These are phyloP conservation scores for Trypanosoma vivax DNA, from an alignment of 208 protist genomes.

Conservation along the genomic window DNA sequence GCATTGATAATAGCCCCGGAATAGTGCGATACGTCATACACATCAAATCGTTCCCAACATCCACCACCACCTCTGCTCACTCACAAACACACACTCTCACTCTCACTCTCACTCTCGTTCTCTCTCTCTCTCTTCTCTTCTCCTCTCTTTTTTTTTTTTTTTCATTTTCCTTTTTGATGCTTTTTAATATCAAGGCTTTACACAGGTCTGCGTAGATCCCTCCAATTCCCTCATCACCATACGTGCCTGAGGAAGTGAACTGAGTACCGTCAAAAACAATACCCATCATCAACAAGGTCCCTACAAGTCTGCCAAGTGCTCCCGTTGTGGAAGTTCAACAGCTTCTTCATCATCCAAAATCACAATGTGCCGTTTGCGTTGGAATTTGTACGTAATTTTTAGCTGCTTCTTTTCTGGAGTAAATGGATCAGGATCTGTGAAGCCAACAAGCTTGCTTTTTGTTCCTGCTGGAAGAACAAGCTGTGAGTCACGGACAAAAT, in stretches of 20 bases:
- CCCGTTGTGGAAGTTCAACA: constrained; percentile 65
- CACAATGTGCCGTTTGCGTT: constrained; percentile 57
- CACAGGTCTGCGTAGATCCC: not conserved
- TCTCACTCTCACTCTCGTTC: constrained; percentile 1
- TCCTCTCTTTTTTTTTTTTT: constrained; percentile 7
- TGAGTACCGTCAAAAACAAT: too few species aligned
- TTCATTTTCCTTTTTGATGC: not conserved
- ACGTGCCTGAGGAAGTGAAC: too few species aligned
- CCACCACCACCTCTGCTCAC: not conserved
- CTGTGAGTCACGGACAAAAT: constrained; percentile 71
- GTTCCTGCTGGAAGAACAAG: constrained; percentile 61
- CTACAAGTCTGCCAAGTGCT: constrained; percentile 37
- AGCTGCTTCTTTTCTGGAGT: constrained; percentile 75
- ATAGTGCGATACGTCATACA: too few species aligned
- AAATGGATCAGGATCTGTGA: constrained; percentile 84
- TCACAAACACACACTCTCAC: not conserved
- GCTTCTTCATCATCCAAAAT: constrained; percentile 63
- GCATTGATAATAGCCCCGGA: too few species aligned
- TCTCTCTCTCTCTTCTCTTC: constrained; percentile 3
- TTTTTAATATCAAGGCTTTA: not conserved
- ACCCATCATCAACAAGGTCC: too few species aligned
- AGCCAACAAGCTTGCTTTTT: constrained; percentile 70
- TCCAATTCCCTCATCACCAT: too few species aligned
- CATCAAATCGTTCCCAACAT: not conserved
- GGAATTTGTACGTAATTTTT: constrained; percentile 84